phyloP scores from a whole-genome alignment of 208 protist species.

The Trichomonas tenax region DNA sequence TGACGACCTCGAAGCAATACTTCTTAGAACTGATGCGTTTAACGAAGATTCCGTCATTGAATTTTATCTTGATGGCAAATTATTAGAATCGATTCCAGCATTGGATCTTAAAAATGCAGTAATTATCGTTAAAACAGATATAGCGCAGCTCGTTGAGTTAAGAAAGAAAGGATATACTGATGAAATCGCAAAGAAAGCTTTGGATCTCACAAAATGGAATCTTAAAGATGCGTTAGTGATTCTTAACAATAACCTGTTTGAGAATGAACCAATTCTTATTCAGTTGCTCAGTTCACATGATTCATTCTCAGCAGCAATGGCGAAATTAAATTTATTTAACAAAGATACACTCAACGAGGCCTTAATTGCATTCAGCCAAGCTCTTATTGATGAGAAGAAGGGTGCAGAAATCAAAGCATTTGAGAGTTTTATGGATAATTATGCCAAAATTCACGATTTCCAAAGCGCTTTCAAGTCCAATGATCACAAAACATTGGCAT shows the following conservation, averaged over 20 bases:
- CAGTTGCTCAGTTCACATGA: not conserved
- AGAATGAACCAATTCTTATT: not conserved
- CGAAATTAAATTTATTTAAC: not conserved
- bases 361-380: not conserved
- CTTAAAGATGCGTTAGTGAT: not conserved
- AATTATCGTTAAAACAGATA: not conserved
- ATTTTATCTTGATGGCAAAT: not conserved
- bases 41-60: not conserved
- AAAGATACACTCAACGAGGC: not conserved
- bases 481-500: not conserved
- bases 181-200: not conserved
- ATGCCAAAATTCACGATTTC: not conserved
- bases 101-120: not conserved
- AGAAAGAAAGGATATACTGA: not conserved
- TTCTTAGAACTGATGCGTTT: not conserved
- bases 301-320: not conserved
- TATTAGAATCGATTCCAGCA: not conserved
- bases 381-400: not conserved
- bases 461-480: not conserved
- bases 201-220: not conserved
- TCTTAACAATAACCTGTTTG: not conserved
- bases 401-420: not conserved
- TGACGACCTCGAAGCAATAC: not conserved
- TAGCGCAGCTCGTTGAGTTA: not conserved
- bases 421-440: not conserved